A percentile compares a stretch with the other conserved stretches of the same genome.
Evolutionary conservation across 352 stramenopile genomes (phyloP).

Genomic region (Phytophthora podocarpi): DNA sequence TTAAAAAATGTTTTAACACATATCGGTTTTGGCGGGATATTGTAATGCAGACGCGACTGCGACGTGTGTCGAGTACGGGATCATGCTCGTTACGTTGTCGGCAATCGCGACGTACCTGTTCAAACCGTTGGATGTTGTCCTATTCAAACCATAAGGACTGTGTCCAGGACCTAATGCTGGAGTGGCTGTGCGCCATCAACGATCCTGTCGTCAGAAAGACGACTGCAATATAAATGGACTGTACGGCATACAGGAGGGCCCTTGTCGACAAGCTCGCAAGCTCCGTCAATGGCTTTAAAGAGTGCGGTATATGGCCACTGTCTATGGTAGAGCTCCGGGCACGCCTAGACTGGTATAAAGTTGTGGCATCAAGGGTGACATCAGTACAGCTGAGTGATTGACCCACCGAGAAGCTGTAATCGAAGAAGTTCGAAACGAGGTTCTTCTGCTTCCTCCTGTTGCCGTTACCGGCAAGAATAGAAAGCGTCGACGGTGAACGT

Average conservation of each 20-base stretch:
- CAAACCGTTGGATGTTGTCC: not conserved
- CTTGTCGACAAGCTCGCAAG: not conserved
- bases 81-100: not conserved
- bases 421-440: not conserved
- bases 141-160: too few species aligned
- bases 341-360: too few species aligned
- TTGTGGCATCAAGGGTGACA: too few species aligned
- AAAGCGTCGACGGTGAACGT: not conserved
- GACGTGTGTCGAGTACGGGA: not conserved
- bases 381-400: too few species aligned
- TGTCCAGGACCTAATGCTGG: too few species aligned
- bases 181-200: too few species aligned
- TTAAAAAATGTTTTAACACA: too few species aligned
- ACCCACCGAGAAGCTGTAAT: not conserved
- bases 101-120: not conserved
- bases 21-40: too few species aligned
- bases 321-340: too few species aligned
- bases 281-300: not conserved
- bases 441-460: not conserved
- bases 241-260: not conserved
- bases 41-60: too few species aligned
- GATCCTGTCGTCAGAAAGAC: not conserved
- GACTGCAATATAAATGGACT: not conserved
- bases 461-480: not conserved
- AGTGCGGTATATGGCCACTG: too few species aligned